Evolutionary conservation across 2,329 filamentous ascomycete genomes (phyloP), one percentile per base, ranked within the genome.

Genomic region (Penicillium brevicompactum): DNA sequence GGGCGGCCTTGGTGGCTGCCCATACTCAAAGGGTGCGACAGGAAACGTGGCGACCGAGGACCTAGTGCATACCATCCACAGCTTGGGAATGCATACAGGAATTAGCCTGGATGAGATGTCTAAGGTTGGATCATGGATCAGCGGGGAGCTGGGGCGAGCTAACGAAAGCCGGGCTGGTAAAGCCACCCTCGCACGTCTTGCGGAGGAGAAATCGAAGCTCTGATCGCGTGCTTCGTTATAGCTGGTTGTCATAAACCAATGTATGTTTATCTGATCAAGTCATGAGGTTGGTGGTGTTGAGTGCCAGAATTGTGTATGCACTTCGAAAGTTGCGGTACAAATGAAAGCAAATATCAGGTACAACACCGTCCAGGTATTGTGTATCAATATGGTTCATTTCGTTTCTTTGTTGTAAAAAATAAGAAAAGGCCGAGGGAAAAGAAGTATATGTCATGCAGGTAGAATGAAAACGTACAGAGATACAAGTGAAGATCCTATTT

Each of bases 21-120:
- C 85, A 1, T 88, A 83, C 63, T 84, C 82, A 45, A 86, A 85
- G 30, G 85, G 85, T 4, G 85, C 85, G 6, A 88, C 85, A 2
- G 85, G 85, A 0, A 88, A 88, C 68, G 81, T 87, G 16, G 80
- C 84, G 2, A 87, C 85, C 0, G 85, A 88, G 63, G 85, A 88
- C 64, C 63, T 87, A 49, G 76, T 87, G 4, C 82, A 87, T 65
- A 80, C 78, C 3, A 70, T 87, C 53, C 82, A 87, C 61, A 82
- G 82, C 56, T 69, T 87, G 21, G 85, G 85, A 0, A 80, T 82
- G 69, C 77, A 82, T 56, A 87, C 85, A 0, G 85, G 84, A 0
- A 76, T 87, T 4, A 78, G 81, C 63, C 60, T 84, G 47, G 80
- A 82, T 54, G 78, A 82, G 58, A 78, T 85, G 66, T 79, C 78